A percentile compares a stretch with the other conserved stretches of the same genome.
Evolutionary conservation across 495 filamentous ascomycete species (phyloP).

Genomic region (Schizothecium vesticola): DNA sequence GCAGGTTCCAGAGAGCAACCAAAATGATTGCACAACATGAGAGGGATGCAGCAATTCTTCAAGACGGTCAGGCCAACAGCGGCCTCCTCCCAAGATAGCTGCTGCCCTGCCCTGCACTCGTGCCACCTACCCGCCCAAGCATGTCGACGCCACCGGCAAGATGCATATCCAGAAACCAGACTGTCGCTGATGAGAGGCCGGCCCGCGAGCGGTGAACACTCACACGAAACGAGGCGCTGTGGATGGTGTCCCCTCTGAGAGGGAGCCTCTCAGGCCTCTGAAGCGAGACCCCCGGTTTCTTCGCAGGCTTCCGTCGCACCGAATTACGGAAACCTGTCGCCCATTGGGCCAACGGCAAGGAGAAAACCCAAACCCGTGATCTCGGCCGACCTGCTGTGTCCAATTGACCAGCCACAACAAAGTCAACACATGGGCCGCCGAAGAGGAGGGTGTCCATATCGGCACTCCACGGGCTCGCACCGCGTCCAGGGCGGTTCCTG

Average conservation of each 20-base stretch:
- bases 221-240: neutral
- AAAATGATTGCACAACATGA: neutral
- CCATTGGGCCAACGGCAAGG: neutral
- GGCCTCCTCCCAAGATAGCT: no score
- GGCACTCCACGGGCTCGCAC: neutral
- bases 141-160: neutral
- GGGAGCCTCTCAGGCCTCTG: neutral
- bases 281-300: neutral
- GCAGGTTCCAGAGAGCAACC: neutral
- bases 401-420: constrained; percentile 3
- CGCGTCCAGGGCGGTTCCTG: neutral
- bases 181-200: neutral
- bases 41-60: neutral
- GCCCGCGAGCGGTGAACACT: neutral
- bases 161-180: constrained; percentile 4
- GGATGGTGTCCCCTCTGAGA: neutral
- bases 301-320: neutral
- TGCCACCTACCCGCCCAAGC: no score
- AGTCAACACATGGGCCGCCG: neutral
- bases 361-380: constrained; percentile 2
- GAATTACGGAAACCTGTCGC: neutral
- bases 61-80: neutral
- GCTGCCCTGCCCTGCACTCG: no score
- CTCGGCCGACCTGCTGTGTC: neutral
- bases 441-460: neutral